Base-by-base conservation (phyloP, 106 monocot genomes). In the Iris macrosiphon region DNA sequence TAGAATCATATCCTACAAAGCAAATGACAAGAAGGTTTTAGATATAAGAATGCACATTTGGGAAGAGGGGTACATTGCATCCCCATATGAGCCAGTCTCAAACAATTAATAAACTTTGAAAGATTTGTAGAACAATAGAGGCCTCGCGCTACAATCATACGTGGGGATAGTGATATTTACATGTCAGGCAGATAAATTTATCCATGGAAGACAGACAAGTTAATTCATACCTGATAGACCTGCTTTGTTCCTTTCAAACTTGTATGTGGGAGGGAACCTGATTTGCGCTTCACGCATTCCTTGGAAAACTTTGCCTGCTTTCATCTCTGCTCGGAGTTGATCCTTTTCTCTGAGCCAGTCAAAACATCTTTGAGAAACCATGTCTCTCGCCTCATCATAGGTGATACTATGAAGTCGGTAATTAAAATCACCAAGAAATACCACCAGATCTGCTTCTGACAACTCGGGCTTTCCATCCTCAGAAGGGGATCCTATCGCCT, bases 331-430 rank as follows among this genome's bases (percentile, higher is more conserved):
- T n/a, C n/a, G 62, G 10, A 78, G 72, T 28, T 78, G 78, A 52
- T 78, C 78, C n/a, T 68, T 78, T 20, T 78, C 72, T 78, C 67
- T 67, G 44, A 78, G 67, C 78, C 78, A 78, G 50, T 78, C 78
- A 58, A 78, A 78, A 17, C 59, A 57, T 51, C 78, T 66, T 41
- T 78, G 78, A 23, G 78, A 78, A 62, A 78, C 51, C 62, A 73
- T 67, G 62, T 78, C 78, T 30, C 78, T 61, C 34, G 78, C 78
- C 44, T 79, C 78, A 26, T 77, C 77, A 60, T 71, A 77, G 10
- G 71, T 46, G 46, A 77, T 66, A 31, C 65, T 40, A 27, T 60
- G 24, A 46, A 77, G 77, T 24, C 77, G 63, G 53, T 77, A 77
- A 40, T 77, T 77, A 46, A 77, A 77, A 60, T 77, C 77, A 53